These are phyloP conservation scores for Triticum turgidum DNA, from an alignment of 176 grass and related monocot species.

Conservation along the genomic window DNA sequence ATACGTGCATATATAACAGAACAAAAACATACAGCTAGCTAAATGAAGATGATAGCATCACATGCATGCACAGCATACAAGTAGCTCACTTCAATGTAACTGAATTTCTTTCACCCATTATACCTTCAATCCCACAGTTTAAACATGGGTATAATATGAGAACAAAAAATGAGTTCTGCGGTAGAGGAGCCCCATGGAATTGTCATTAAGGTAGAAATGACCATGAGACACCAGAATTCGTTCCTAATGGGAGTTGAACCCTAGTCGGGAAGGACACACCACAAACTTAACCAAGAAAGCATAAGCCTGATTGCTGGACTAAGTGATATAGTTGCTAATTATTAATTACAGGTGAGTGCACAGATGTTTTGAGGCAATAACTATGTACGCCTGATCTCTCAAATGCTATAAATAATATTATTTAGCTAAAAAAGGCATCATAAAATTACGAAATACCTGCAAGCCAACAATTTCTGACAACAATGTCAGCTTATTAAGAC, in stretches of 20 bases:
- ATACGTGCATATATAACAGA: conserved; percentile 25
- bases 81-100: background rate
- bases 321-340: background rate
- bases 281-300: background rate
- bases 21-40: background rate
- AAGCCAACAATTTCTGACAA: conserved; percentile 84
- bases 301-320: background rate
- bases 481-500: conserved; percentile 75
- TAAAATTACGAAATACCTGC: conserved; percentile 59
- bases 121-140: background rate
- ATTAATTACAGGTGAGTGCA: background rate
- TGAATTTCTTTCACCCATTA: background rate
- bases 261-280: background rate
- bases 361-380: background rate
- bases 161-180: background rate
- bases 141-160: background rate
- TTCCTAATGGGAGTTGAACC: background rate
- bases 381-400: background rate
- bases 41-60: conserved; percentile 9
- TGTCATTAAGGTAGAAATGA: background rate
- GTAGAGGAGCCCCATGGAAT: background rate
- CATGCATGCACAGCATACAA: background rate
- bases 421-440: conserved; percentile 8
- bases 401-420: background rate
- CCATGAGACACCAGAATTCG: background rate